phyloP scores from a whole-genome alignment of 306 rosid genomes.

The Glycyrrhiza uralensis region DNA sequence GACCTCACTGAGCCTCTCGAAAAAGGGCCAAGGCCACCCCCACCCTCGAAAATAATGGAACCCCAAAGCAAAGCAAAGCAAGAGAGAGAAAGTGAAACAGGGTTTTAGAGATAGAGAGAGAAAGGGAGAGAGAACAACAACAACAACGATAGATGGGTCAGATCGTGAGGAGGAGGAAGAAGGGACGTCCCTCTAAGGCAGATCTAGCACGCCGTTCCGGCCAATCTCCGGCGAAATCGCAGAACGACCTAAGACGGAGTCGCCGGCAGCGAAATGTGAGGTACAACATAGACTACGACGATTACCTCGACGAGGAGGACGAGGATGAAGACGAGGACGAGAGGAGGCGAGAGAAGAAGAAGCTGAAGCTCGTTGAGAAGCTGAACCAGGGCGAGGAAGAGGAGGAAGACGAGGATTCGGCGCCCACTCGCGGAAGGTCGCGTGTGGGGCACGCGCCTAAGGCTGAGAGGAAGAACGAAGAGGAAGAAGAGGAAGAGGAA shows the following conservation, averaged over 20 bases:
- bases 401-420: slow-evolving; percentile 51
- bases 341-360: slow-evolving; percentile 71
- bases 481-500: slow-evolving; percentile 30
- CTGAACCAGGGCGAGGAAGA: slow-evolving; percentile 56
- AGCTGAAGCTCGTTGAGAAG: slow-evolving; percentile 85
- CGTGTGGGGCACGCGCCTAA: slow-evolving; percentile 47
- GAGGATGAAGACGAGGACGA: slow-evolving; percentile 79
- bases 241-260: slow-evolving; percentile 70
- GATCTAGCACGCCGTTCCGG: slow-evolving; percentile 84
- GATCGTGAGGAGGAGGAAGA: slow-evolving; percentile 99
- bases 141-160: slow-evolving; percentile 64
- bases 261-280: slow-evolving; percentile 84
- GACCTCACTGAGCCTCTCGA: slow-evolving; percentile 46
- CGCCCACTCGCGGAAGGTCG: slow-evolving; percentile 29
- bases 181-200: slow-evolving; percentile 93
- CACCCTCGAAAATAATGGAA: slow-evolving; percentile 64
- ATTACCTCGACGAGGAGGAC: slow-evolving; percentile 67
- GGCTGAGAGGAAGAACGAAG: slow-evolving; percentile 42
- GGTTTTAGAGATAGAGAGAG: slow-evolving; percentile 26
- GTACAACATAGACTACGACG: slow-evolving; percentile 87
- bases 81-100: slow-evolving; percentile 33
- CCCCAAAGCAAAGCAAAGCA: slow-evolving; percentile 42
- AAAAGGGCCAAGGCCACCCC: slow-evolving; percentile 45
- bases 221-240: slow-evolving; percentile 40
- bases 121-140: not conserved